A percentile compares a stretch with the other conserved stretches of the same genome.
phyloP scores from a whole-genome alignment of 768 basidiomycete species.

The Xerocomellus chrysenteron region DNA sequence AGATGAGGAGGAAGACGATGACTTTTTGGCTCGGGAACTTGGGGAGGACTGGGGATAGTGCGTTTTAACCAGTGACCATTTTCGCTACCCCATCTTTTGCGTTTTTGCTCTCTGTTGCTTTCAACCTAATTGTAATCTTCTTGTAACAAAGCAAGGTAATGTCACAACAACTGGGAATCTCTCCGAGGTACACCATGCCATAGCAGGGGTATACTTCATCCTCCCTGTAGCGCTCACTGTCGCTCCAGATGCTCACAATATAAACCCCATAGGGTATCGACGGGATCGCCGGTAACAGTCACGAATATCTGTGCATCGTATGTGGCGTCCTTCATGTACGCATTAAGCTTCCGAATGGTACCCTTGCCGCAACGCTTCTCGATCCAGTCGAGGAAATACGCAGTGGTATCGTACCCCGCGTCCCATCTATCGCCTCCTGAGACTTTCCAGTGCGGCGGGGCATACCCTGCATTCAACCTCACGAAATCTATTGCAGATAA shows the following conservation, averaged over 20 bases:
- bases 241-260: constrained; percentile 47
- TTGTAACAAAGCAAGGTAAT: constrained; percentile 10
- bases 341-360: constrained; percentile 59
- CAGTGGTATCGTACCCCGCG: constrained; percentile 72
- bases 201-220: not conserved
- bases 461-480: constrained; percentile 54
- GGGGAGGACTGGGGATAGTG: constrained; percentile 75
- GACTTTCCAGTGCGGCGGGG: constrained; percentile 70
- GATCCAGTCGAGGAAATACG: constrained; percentile 71
- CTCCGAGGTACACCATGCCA: not conserved
- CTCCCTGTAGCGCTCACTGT: not conserved
- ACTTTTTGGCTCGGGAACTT: constrained; percentile 78
- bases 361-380: constrained; percentile 53
- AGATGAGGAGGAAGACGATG: constrained; percentile 67
- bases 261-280: constrained; percentile 56
- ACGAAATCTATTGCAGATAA: constrained; percentile 58
- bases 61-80: not conserved
- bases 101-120: constrained; percentile 12
- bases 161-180: constrained; percentile 10
- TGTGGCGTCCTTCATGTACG: constrained; percentile 43
- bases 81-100: not conserved
- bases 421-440: constrained; percentile 59
- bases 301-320: constrained; percentile 56
- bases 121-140: constrained; percentile 21
- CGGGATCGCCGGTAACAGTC: constrained; percentile 48